Percentiles rank a stretch among this genome's conserved stretches.
Conservation (phyloP, 345 rosid species). For the Angophora floribunda region DNA sequence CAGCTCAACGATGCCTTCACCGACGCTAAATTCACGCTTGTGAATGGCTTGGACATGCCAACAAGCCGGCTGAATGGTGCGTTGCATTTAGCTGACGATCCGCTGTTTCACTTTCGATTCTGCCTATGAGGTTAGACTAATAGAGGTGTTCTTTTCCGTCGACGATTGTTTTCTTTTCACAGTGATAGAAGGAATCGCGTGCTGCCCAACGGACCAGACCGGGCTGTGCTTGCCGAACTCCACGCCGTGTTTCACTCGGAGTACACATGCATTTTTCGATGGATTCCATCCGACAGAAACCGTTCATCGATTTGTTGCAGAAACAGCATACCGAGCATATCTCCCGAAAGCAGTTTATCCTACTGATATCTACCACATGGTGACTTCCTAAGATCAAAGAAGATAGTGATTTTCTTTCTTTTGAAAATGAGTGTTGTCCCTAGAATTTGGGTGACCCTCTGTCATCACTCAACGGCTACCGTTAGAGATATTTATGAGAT, state of each 20-base stretch:
- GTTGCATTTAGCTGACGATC: neutral
- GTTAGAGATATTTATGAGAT: no score
- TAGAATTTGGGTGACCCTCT: neutral
- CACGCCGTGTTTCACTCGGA: slow-evolving; percentile 16
- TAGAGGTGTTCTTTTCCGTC: neutral
- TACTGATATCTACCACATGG: slow-evolving; percentile 9
- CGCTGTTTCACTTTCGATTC: neutral
- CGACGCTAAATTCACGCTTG: slow-evolving; percentile 32
- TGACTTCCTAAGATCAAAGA: neutral
- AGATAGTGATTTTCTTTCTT: neutral
- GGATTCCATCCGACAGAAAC: slow-evolving; percentile 35
- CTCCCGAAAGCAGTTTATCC: slow-evolving; percentile 14
- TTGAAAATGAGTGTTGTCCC: neutral
- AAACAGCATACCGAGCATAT: slow-evolving; percentile 8
- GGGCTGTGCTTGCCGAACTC: slow-evolving; percentile 18
- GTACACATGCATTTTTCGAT: slow-evolving; percentile 20
- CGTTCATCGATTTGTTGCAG: slow-evolving; percentile 1
- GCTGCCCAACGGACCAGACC: slow-evolving; percentile 21
- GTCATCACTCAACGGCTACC: no score
- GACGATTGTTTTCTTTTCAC: neutral
- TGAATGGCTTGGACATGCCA: slow-evolving; percentile 2
- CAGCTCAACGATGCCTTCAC: slow-evolving; percentile 32
- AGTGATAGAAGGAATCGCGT: neutral
- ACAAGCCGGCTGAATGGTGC: neutral
- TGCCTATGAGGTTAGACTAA: neutral